Conservation (phyloP, 192 early-diverging fungal genomes). For the Coemansia sp. region DNA sequence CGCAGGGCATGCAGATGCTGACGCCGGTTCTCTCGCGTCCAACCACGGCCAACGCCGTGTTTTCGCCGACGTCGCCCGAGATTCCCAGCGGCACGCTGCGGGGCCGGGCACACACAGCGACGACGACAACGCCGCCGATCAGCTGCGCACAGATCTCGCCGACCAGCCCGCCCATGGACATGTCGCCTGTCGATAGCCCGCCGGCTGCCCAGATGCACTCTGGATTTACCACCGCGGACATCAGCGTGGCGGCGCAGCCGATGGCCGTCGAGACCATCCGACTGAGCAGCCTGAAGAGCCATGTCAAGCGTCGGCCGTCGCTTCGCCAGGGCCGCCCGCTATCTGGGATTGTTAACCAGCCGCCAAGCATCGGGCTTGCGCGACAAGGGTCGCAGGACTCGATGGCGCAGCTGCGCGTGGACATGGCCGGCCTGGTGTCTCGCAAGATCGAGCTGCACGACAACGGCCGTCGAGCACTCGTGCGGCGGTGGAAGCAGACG, state of each 20-base stretch:
- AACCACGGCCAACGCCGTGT: slow-evolving; percentile 23
- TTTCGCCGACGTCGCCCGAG: slow-evolving; percentile 11
- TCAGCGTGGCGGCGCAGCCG: slow-evolving; percentile 27
- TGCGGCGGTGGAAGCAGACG: slow-evolving; percentile 71
- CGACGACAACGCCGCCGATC: no score
- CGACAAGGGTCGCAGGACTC: slow-evolving; percentile 6
- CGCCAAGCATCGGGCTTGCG: background rate
- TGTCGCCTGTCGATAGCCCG: slow-evolving; percentile 2
- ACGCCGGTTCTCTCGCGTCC: slow-evolving; percentile 23
- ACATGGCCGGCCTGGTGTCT: slow-evolving; percentile 67
- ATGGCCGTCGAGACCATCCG: slow-evolving; percentile 42
- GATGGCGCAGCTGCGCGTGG: slow-evolving; percentile 48
- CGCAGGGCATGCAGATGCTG: background rate
- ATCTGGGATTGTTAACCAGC: slow-evolving; percentile 41
- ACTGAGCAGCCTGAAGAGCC: slow-evolving; percentile 40
- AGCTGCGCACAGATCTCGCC: slow-evolving; percentile 16
- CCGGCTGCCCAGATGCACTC: slow-evolving; percentile 7
- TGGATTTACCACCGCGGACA: slow-evolving; percentile 21
- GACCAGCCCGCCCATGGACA: slow-evolving; percentile 13
- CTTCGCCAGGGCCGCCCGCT: slow-evolving; percentile 45
- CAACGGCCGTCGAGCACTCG: slow-evolving; percentile 61
- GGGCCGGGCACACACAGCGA: slow-evolving; percentile 24
- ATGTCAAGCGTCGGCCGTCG: slow-evolving; percentile 45
- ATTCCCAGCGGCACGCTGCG: slow-evolving; percentile 4
- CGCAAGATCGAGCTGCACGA: slow-evolving; percentile 71